Base-by-base conservation (phyloP, 805 yeast genomes). In the Candida vartiovaarae region DNA sequence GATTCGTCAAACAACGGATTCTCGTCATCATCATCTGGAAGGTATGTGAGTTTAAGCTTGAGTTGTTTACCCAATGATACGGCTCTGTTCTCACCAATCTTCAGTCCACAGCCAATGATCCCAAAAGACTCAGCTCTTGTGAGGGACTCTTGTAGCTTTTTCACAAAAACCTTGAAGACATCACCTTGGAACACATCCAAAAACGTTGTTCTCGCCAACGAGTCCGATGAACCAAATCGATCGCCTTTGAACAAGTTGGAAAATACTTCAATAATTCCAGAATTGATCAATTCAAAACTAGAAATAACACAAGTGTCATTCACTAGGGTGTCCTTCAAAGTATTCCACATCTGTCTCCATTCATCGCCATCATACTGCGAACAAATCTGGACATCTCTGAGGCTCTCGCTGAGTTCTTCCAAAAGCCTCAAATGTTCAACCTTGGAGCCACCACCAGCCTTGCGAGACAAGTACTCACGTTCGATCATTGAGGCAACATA, bases 91-190 rank as follows among this genome's bases (percentile, higher is more conserved):
- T 66, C 68, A 27, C 61, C 64, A 6, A 63, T 59, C 36, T 54
- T 61, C 29, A 65, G 42, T 3, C 85, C 55, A 44, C 64, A 63
- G 9, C 65, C 65, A 9, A 66, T 60, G 15, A 88, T 76, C 34
- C 79, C 83, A 59, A 88, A 85, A 0, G 82, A 67, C 58, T 89
- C 96, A 0, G 79, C 70, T 52, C 95, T 71, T 1, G 86, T 78
- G 24, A 88, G 62, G 0, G 86, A 78, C 44, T 84, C 89, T 48
- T 87, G 93, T 15, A 88, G 64, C 47, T 80, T 77, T 4, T 64
- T 62, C 1, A 86, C 72, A 24, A 86, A 63, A 3, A 67, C 54
- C 5, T 64, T 64, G 36, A 79, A 55, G 0, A 75, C 67, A 3
- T 55, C 58, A 27, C 64, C 68, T 5, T 54, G 51, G 52, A 62